phyloP scores from a whole-genome alignment of 192 early-diverging fungal genomes.

The Gryganskiella cystojenkinii region DNA sequence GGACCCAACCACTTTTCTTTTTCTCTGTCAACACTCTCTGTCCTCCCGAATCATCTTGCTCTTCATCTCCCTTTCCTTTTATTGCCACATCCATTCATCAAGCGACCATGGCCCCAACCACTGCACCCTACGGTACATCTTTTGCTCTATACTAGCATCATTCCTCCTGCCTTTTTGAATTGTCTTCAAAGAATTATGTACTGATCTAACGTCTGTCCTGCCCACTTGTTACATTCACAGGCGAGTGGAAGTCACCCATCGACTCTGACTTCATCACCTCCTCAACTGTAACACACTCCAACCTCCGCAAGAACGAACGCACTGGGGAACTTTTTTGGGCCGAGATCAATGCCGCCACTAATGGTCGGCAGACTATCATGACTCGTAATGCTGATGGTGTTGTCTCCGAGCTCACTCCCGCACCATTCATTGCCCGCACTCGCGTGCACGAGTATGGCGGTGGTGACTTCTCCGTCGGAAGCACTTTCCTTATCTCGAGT shows the following conservation, averaged over 20 bases:
- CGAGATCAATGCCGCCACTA: conserved; percentile 36
- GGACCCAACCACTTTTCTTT: not conserved
- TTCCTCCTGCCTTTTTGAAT: too few relatives aligned
- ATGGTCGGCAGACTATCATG: conserved; percentile 45
- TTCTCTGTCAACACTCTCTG: not conserved
- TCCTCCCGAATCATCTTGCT: not conserved
- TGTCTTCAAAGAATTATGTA: too few relatives aligned
- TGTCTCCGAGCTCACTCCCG: conserved; percentile 50
- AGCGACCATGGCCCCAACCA: conserved; percentile 26
- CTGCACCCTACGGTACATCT: conserved; percentile 27
- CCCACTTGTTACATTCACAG: too few relatives aligned
- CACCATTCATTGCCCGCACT: conserved; percentile 69
- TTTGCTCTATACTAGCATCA: not conserved
- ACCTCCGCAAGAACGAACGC: conserved; percentile 42
- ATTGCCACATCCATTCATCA: not conserved
- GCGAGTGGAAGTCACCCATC: conserved; percentile 52
- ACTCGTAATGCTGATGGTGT: conserved; percentile 17
- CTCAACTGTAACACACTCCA: conserved; percentile 23
- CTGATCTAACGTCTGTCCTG: too few relatives aligned
- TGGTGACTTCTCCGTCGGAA: conserved; percentile 65
- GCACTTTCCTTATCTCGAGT: conserved; percentile 68
- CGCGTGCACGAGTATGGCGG: conserved; percentile 87
- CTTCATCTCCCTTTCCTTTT: not conserved
- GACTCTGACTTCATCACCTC: conserved; percentile 48
- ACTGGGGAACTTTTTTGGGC: conserved; percentile 39